Conservation (phyloP, 2,329 filamentous ascomycete genomes). For the Stylonectria norvegica region DNA sequence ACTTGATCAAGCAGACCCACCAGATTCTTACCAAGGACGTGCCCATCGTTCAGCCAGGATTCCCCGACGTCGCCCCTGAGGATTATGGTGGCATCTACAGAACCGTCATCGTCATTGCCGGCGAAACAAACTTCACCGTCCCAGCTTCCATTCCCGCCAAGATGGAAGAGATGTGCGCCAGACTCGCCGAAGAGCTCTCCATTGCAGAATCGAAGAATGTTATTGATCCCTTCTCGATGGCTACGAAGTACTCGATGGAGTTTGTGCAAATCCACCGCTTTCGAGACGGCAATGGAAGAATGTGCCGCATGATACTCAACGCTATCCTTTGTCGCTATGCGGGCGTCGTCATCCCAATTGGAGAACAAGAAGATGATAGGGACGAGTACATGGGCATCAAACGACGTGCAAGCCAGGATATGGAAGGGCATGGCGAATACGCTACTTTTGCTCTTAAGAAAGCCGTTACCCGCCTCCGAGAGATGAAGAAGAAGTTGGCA, state of each 20-base stretch:
- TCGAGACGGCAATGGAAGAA: slow-evolving; percentile 37
- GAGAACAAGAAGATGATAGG: slow-evolving; percentile 16
- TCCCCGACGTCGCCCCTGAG: slow-evolving; percentile 1
- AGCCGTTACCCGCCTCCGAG: slow-evolving; percentile 5
- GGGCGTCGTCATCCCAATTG: slow-evolving; percentile 20
- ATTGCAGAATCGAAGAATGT: neutral
- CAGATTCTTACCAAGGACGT: slow-evolving; percentile 14
- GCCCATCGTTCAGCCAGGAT: slow-evolving; percentile 1
- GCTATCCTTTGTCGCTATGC: slow-evolving; percentile 31
- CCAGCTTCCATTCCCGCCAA: slow-evolving; percentile 22
- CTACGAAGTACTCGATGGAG: slow-evolving; percentile 24
- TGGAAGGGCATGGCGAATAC: slow-evolving; percentile 29
- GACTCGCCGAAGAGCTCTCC: slow-evolving; percentile 16
- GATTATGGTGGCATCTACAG: slow-evolving; percentile 28
- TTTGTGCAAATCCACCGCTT: slow-evolving; percentile 41
- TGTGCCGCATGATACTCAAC: slow-evolving; percentile 37
- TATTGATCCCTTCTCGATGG: slow-evolving; percentile 31
- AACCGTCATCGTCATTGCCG: slow-evolving; percentile 20
- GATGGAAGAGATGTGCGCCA: slow-evolving; percentile 27
- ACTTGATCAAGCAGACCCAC: slow-evolving; percentile 19
- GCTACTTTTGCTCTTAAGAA: slow-evolving; percentile 24
- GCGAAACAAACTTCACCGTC: slow-evolving; percentile 25
- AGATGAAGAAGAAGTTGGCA: slow-evolving; percentile 22
- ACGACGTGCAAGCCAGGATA: slow-evolving; percentile 15
- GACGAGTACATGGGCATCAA: slow-evolving; percentile 25